phyloP scores from a whole-genome alignment of 169 alveolate genomes.

The Plasmodium cynomolgi region DNA sequence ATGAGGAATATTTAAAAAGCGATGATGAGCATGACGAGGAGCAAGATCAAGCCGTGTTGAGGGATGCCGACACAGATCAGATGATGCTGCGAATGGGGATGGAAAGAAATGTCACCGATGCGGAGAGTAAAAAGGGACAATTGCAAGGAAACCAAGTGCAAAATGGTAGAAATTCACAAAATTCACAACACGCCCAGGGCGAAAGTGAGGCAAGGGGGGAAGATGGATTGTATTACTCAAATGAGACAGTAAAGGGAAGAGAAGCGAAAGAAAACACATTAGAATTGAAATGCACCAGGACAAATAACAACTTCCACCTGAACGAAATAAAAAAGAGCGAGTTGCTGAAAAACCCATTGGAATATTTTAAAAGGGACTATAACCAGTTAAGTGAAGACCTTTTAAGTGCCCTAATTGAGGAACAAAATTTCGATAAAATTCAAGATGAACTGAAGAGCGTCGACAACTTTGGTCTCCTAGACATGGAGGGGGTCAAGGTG shows the following conservation, averaged over 20 bases:
- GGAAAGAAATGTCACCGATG: not conserved
- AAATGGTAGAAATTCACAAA: not conserved
- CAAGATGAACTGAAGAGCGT: not conserved
- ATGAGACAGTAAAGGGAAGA: not conserved
- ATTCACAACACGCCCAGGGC: not conserved
- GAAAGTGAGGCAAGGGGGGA: not conserved
- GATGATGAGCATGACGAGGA: constrained; percentile 27
- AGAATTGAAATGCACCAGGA: not conserved
- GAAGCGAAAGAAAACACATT: not conserved
- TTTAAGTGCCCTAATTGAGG: not conserved
- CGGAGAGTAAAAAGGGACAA: not conserved
- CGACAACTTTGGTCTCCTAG: constrained; percentile 8
- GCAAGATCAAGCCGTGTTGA: not conserved
- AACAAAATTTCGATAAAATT: not conserved
- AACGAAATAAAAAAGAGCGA: not conserved
- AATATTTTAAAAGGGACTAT: constrained; percentile 26
- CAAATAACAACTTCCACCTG: constrained; percentile 9
- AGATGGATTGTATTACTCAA: not conserved
- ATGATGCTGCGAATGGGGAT: not conserved
- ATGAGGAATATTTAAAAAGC: constrained; percentile 49
- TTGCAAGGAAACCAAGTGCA: not conserved
- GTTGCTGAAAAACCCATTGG: not conserved
- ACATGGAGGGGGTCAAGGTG: not conserved
- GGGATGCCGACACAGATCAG: not conserved
- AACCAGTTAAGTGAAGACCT: constrained; percentile 10